A percentile compares a stretch with the other conserved stretches of the same genome.
These are phyloP conservation scores for Amphibolis antarctica DNA, from an alignment of 106 monocot genomes.

Conservation along the genomic window DNA sequence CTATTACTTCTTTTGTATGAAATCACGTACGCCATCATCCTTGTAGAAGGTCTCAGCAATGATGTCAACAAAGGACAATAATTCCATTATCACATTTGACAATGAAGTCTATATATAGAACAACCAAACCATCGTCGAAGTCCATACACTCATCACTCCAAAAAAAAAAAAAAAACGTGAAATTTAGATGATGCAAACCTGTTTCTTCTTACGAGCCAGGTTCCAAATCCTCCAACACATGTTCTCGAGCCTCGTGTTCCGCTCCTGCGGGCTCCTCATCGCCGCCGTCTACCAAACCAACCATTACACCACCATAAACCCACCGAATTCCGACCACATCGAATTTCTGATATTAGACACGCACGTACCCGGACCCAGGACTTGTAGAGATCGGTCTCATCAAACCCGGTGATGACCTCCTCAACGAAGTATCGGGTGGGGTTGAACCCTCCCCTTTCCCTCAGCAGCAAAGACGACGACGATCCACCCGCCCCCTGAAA, in stretches of 20 bases:
- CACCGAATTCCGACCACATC: no score
- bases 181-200: constrained; percentile 24
- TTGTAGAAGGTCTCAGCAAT: no score
- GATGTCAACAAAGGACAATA: no score
- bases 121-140: no score
- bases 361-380: constrained; percentile 71
- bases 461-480: constrained; percentile 51
- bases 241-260: constrained; percentile 97
- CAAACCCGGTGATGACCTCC: constrained; percentile 96
- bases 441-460: constrained; percentile 90
- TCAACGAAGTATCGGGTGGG: constrained; percentile 95
- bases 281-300: constrained; percentile 5
- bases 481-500: constrained; percentile 47
- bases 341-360: background rate
- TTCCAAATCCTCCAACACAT: constrained; percentile 99
- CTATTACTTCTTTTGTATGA: no score
- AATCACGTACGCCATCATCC: no score
- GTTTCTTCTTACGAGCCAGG: constrained; percentile 97
- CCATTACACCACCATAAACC: background rate
- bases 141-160: background rate
- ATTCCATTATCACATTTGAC: no score
- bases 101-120: no score
- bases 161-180: background rate
- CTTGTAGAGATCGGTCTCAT: constrained; percentile 97
- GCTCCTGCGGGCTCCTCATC: constrained; percentile 85